A percentile compares a stretch with the other conserved stretches of the same genome.
Conservation (phyloP, 208 protist species). For the Angomonas desouzai region DNA sequence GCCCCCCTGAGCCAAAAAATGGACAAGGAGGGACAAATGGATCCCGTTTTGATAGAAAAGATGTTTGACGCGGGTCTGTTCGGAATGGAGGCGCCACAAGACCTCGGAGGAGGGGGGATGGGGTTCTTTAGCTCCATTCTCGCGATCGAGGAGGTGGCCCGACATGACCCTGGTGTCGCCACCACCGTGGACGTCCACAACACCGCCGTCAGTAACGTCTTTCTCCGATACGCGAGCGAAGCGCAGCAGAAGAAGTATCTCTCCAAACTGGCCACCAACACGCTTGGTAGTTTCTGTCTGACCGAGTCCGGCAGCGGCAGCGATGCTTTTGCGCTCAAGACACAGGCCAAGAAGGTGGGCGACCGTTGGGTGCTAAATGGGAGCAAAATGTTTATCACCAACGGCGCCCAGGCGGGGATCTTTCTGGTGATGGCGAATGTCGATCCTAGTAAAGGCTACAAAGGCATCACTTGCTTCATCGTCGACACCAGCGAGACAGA, state of each 20-base stretch:
- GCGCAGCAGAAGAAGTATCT: slow-evolving; percentile 84
- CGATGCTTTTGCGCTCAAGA: slow-evolving; percentile 92
- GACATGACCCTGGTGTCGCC: slow-evolving; percentile 78
- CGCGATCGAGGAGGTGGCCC: slow-evolving; percentile 86
- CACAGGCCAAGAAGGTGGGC: slow-evolving; percentile 66
- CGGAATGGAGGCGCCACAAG: slow-evolving; percentile 70
- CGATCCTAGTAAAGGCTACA: slow-evolving; percentile 82
- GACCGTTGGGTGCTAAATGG: slow-evolving; percentile 91
- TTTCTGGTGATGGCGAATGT: slow-evolving; percentile 94
- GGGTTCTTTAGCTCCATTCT: slow-evolving; percentile 75
- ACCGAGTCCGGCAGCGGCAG: slow-evolving; percentile 78
- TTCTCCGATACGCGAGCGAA: slow-evolving; percentile 75
- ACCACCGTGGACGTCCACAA: slow-evolving; percentile 91
- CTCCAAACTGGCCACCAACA: slow-evolving; percentile 75
- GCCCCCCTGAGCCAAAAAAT: slow-evolving; percentile 63
- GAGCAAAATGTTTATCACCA: slow-evolving; percentile 94
- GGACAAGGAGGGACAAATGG: slow-evolving; percentile 73
- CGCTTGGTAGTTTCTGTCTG: slow-evolving; percentile 89
- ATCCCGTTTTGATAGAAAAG: slow-evolving; percentile 58
- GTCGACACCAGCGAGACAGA: slow-evolving; percentile 76
- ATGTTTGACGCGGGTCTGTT: slow-evolving; percentile 78
- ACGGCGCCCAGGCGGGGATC: slow-evolving; percentile 82
- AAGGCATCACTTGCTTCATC: slow-evolving; percentile 95
- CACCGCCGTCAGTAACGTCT: slow-evolving; percentile 87
- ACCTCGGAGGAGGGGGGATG: slow-evolving; percentile 62